Percentiles rank a stretch among this genome's conserved stretches.
These are phyloP conservation scores for Strigomonas galati DNA, from an alignment of 208 protist genomes.

Conservation along the genomic window DNA sequence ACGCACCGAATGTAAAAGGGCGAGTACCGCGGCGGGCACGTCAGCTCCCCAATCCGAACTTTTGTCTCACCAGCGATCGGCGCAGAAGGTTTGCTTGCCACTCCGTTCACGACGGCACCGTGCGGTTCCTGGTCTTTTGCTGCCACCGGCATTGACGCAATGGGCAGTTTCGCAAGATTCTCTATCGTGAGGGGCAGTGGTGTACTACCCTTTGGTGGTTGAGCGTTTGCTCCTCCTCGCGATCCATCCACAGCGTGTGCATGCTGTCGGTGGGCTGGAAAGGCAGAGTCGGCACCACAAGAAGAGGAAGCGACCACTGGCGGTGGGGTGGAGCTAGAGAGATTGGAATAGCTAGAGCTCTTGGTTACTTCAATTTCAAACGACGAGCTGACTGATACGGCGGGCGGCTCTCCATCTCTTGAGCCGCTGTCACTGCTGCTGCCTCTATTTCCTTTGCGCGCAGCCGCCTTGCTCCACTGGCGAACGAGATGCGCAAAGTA, in stretches of 20 bases:
- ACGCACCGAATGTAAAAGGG: slow-evolving; percentile 71
- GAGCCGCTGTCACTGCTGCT: slow-evolving; percentile 14
- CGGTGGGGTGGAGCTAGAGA: neutral
- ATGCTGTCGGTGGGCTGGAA: too few species aligned
- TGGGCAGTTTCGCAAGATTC: slow-evolving; percentile 13
- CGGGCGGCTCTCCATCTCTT: slow-evolving; percentile 20
- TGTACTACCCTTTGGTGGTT: neutral
- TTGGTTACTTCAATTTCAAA: slow-evolving; percentile 52
- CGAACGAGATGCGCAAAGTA: slow-evolving; percentile 51
- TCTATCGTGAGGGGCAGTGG: slow-evolving; percentile 20
- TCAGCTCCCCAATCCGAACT: slow-evolving; percentile 46
- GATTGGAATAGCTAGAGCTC: neutral
- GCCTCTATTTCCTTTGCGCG: neutral
- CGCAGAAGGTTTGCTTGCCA: neutral
- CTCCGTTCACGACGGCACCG: neutral
- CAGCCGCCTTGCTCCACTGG: slow-evolving; percentile 26
- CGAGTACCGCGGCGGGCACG: slow-evolving; percentile 45
- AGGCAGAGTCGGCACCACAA: too few species aligned
- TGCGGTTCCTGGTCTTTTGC: neutral
- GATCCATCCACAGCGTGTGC: too few species aligned
- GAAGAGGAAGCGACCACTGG: neutral
- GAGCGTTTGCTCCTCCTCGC: too few species aligned
- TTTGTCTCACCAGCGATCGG: neutral
- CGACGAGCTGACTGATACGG: slow-evolving; percentile 22
- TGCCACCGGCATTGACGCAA: too few species aligned